A percentile compares a stretch with the other conserved stretches of the same genome.
Evolutionary conservation across 306 rosid species (phyloP).

Genomic region (Cicer pinnatifidum): DNA sequence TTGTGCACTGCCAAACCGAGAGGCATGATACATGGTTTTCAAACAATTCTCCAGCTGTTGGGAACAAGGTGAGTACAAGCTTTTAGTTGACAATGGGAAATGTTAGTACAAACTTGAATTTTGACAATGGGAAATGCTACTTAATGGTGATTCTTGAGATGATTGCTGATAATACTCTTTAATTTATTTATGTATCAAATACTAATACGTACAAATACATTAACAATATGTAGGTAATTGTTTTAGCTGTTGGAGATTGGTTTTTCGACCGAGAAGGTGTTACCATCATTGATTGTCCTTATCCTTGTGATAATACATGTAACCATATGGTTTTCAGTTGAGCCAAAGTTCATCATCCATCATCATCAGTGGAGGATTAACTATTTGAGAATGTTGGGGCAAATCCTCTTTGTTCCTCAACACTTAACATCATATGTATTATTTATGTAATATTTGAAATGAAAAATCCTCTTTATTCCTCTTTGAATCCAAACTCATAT

Average conservation of each 20-base stretch:
- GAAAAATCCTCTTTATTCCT: too few species aligned
- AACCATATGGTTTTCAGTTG: constrained; percentile 75
- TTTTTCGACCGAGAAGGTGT: constrained; percentile 72
- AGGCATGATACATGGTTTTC: constrained; percentile 96
- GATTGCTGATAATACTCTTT: neutral
- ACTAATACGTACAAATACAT: neutral
- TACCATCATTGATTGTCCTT: constrained; percentile 81
- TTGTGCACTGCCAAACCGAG: constrained; percentile 94
- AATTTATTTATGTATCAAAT: constrained; percentile 25
- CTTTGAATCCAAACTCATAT: neutral
- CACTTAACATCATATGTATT: neutral
- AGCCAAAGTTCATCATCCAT: constrained; percentile 32
- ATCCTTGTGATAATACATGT: constrained; percentile 88
- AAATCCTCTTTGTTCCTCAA: constrained; percentile 16
- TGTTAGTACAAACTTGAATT: too few species aligned
- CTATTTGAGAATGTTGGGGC: constrained; percentile 7
- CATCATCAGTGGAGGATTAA: neutral
- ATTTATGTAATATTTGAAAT: neutral
- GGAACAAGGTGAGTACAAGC: constrained; percentile 64
- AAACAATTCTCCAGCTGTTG: constrained; percentile 68
- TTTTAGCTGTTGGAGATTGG: constrained; percentile 93
- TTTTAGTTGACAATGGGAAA: constrained; percentile 9
- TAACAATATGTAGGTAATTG: constrained; percentile 66
- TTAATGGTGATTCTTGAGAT: too few species aligned
- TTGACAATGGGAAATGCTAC: too few species aligned